Base-by-base conservation (phyloP, 2,329 filamentous ascomycete genomes). In the Esteya vermicola region DNA sequence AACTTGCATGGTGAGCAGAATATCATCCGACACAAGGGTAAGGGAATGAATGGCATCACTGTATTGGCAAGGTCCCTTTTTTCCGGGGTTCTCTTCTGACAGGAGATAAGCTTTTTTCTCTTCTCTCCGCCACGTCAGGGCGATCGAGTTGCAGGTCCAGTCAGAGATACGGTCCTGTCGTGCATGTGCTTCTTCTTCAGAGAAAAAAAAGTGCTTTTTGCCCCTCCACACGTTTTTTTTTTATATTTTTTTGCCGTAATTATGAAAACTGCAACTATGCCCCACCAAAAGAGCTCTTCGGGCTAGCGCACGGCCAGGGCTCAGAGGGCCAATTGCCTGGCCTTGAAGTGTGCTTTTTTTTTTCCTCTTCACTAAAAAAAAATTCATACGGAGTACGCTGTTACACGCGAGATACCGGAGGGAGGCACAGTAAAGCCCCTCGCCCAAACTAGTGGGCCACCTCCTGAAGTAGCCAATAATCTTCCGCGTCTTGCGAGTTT, bases 181-280 rank as follows among this genome's bases (percentile, higher is more conserved):
- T 28, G 26, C n/a, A 14, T 5, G 9, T 28, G 12, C 4, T 28
- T 28, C 10, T 14, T 14, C 26, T 14, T 28, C 26, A 4, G 4
- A 13, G n/a, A 8, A 9, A 14, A 14, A 30, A 14, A 30, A n/a
- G 9, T 31, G 9, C 18, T 18, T 41, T 36, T 41, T 41, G 33
- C 38, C 38, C 38, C 38, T 40, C 38, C 23, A 28, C 25, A 21
- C 8, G 31, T 38, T 32, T 38, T 22, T 28, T 28, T 9, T 31
- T n/a, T 31, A 4, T 31, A 20, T 25, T 22, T 18, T 38, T n/a
- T 16, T 30, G 2, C 9, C 13, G 13, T 7, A n/a, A 34, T 38
- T 20, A 38, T 37, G 32, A 22, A 27, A 32, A 38, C 34, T 23
- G 19, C 39, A 46, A 42, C 35, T 43, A 38, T 39, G 36, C 43